Percentiles rank a stretch among this genome's conserved stretches.
Conservation (phyloP, 1,284 basidiomycete genomes). For the Athelia psychrophila region DNA sequence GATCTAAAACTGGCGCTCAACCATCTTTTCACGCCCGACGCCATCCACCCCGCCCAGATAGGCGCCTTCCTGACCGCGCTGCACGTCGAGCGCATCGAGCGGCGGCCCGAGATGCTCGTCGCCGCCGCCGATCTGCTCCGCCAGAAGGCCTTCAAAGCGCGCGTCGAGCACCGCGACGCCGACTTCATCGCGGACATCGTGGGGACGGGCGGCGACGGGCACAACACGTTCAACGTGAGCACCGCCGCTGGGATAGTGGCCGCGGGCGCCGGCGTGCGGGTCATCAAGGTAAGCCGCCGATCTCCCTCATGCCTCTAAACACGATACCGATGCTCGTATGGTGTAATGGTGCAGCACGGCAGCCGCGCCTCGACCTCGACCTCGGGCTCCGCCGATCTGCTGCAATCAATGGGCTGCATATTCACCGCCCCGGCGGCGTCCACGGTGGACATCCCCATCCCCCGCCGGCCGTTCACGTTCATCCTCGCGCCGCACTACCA, state of each 20-base stretch:
- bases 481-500: conserved; percentile 95
- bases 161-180: conserved; percentile 51
- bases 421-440: conserved; percentile 68
- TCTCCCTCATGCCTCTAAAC: background rate
- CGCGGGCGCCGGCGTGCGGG: conserved; percentile 89
- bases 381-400: conserved; percentile 92
- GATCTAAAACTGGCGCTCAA: conserved; percentile 72
- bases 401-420: conserved; percentile 82
- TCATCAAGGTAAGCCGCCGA: conserved; percentile 76
- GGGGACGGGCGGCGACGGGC: conserved; percentile 90
- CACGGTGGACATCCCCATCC: conserved; percentile 48
- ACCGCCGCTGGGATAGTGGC: conserved; percentile 95
- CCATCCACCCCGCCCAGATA: conserved; percentile 66
- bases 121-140: conserved; percentile 77
- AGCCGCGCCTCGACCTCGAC: conserved; percentile 92
- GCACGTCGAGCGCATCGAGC: conserved; percentile 74
- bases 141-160: conserved; percentile 60
- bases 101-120: conserved; percentile 70
- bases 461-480: conserved; percentile 82
- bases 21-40: conserved; percentile 69
- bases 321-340: conserved; percentile 2
- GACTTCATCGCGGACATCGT: conserved; percentile 76
- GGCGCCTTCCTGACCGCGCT: conserved; percentile 84
- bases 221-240: conserved; percentile 97
- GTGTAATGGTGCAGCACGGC: conserved; percentile 78